Conservation (phyloP, 495 filamentous ascomycete genomes). For the Chaetomium tenue region DNA sequence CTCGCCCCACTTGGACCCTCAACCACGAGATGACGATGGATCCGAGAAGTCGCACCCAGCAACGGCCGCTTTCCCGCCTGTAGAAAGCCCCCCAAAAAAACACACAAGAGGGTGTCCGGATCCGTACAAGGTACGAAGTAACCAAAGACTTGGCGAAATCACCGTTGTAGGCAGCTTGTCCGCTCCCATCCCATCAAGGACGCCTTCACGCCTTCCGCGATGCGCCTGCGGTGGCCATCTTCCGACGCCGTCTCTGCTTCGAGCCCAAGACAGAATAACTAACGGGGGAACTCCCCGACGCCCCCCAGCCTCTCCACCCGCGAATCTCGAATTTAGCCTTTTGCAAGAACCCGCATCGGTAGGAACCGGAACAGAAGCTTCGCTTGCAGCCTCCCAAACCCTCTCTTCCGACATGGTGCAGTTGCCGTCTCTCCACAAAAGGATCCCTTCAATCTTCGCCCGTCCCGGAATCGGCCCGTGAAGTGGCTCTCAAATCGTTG, state of each 20-base stretch:
- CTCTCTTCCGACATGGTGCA: constrained; percentile 1
- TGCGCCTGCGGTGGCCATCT: neutral
- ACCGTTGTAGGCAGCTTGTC: neutral
- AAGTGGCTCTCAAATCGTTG: neutral
- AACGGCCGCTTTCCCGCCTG: constrained; percentile 11
- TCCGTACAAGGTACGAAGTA: neutral
- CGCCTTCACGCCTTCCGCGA: neutral
- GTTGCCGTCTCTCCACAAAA: constrained; percentile 14
- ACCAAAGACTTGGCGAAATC: neutral
- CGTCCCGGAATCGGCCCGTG: constrained; percentile 16
- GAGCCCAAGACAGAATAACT: neutral
- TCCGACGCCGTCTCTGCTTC: neutral
- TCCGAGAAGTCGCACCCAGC: neutral
- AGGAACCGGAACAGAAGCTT: constrained; percentile 16
- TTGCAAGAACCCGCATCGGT: constrained; percentile 11
- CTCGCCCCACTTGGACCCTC: neutral
- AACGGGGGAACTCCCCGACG: neutral
- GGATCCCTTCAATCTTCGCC: constrained; percentile 5
- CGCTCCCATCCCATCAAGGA: neutral
- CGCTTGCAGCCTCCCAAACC: constrained; percentile 2
- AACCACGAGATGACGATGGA: neutral
- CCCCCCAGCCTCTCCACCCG: neutral
- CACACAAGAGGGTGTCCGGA: neutral
- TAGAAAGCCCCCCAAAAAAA: neutral
- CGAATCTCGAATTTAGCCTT: constrained; percentile 6